Conservation (phyloP, 2,329 filamentous ascomycete species). For the Pleoardoris graminearum region DNA sequence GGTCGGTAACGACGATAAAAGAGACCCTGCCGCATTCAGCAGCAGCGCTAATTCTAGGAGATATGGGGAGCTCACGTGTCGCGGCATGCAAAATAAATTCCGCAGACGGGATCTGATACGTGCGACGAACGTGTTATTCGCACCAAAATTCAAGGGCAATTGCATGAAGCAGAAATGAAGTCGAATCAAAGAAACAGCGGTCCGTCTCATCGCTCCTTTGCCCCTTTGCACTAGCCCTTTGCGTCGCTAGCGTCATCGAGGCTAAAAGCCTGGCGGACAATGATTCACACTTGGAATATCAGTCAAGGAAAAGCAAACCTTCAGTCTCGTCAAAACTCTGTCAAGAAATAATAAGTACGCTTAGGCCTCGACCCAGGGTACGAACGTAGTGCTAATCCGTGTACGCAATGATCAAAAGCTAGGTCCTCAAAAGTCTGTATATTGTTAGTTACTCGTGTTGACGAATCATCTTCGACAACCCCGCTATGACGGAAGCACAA, state of each 20-base stretch:
- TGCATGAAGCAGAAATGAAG: not conserved
- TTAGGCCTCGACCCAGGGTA: too few species aligned
- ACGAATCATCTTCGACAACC: not conserved
- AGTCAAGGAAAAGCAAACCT: not conserved
- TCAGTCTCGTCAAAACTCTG: not conserved
- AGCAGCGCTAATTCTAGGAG: too few species aligned
- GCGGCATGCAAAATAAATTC: too few species aligned
- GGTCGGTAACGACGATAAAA: too few species aligned
- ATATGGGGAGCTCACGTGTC: too few species aligned
- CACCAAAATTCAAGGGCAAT: not conserved
- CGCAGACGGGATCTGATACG: too few species aligned
- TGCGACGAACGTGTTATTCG: not conserved
- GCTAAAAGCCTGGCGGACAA: not conserved
- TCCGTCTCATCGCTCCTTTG: not conserved
- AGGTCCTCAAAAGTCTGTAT: not conserved
- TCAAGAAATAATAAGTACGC: too few species aligned
- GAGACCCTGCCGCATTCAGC: too few species aligned
- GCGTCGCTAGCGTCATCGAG: not conserved
- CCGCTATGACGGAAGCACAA: slow-evolving; percentile 25
- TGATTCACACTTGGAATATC: not conserved
- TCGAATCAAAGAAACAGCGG: not conserved
- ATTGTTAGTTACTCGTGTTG: not conserved
- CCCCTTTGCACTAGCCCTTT: not conserved
- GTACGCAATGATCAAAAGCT: too few species aligned
- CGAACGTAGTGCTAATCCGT: too few species aligned